These are phyloP conservation scores for Tetrahymena borealis DNA, from an alignment of 73 alveolate genomes.

Conservation along the genomic window DNA sequence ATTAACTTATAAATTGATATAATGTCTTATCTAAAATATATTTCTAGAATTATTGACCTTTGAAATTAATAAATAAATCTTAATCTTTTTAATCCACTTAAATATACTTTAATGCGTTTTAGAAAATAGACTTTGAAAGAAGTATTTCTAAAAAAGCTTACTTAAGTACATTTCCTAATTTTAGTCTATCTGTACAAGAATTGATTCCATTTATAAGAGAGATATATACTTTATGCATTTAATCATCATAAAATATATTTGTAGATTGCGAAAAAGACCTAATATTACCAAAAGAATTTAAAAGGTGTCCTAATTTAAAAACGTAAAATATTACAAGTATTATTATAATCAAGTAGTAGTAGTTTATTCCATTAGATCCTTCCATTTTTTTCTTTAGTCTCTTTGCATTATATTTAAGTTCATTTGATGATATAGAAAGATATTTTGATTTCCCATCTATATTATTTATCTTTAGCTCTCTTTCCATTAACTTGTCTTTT, in stretches of 20 bases:
- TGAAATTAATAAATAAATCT: no score
- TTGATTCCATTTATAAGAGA: no score
- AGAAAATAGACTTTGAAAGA: no score
- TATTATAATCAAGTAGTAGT: neutral
- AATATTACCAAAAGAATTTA: neutral
- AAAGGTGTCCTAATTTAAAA: neutral
- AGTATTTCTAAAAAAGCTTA: no score
- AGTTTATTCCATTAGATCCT: neutral
- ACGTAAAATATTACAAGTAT: neutral
- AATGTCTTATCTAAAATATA: no score
- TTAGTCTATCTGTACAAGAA: no score
- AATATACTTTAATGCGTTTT: no score
- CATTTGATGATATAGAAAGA: neutral
- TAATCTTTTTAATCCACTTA: no score
- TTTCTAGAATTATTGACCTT: no score
- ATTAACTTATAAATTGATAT: no score
- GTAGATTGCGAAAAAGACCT: neutral
- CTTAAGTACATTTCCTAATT: no score
- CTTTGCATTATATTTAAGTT: neutral
- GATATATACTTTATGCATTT: no score
- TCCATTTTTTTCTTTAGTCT: neutral
- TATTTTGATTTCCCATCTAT: neutral
- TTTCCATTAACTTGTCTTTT: neutral
- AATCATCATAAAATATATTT: neutral
- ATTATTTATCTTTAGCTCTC: neutral